Conservation (phyloP, 192 early-diverging fungal genomes). For the Coemansia sp. region DNA sequence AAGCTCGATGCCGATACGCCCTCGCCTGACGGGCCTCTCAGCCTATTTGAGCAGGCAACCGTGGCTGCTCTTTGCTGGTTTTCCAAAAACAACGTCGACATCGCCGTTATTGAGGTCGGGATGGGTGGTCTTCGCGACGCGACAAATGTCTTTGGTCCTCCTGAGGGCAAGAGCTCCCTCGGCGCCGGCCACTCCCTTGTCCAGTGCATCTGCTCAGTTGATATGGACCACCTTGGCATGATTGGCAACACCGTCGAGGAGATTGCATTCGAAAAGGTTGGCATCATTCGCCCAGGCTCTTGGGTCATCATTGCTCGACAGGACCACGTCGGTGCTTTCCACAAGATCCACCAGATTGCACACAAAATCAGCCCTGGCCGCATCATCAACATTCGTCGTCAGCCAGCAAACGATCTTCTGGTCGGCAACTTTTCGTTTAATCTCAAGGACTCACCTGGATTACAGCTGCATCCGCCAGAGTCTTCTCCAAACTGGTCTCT, state of each 20-base stretch:
- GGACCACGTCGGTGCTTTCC: conserved; percentile 40
- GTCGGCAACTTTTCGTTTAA: conserved; percentile 34
- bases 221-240: conserved; percentile 72
- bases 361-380: conserved; percentile 31
- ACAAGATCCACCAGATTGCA: conserved; percentile 39
- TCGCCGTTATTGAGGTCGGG: conserved; percentile 83
- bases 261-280: conserved; percentile 77
- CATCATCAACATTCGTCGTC: conserved; percentile 47
- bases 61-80: conserved; percentile 64
- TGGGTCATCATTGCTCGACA: conserved; percentile 48
- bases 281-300: conserved; percentile 64
- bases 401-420: conserved; percentile 38
- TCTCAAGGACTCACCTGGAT: neutral
- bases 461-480: neutral
- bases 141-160: conserved; percentile 70
- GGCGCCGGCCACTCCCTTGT: conserved; percentile 45
- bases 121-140: conserved; percentile 78
- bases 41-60: conserved; percentile 74
- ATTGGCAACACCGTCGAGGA: conserved; percentile 66
- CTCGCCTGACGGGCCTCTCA: conserved; percentile 39
- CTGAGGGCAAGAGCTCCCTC: conserved; percentile 52
- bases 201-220: conserved; percentile 66
- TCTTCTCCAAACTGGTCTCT: conserved; percentile 28
- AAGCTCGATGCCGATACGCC: conserved; percentile 38
- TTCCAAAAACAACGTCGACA: conserved; percentile 59